Evolutionary conservation across 441 rosid species (phyloP), one percentile per base, ranked within the genome.

Genomic region (Theobroma grandiflorum): DNA sequence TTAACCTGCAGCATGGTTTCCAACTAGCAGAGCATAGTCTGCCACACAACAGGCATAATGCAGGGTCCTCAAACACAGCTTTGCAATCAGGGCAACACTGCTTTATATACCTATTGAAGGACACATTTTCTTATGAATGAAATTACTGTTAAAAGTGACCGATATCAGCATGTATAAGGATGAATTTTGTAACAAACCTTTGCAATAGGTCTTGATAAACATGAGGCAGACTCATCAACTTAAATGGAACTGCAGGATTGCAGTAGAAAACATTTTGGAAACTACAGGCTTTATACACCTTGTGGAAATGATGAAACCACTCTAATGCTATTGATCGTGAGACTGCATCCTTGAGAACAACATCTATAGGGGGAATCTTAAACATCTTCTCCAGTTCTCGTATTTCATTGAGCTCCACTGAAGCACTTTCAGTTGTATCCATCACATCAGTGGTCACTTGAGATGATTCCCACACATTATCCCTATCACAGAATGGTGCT

Each of bases 1-100:
- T 50, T 38, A 72, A 97, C 99, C 98, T 96, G 99, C 97, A 96
- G 87, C 99, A 96, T n/a, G 86, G 52, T 76, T 88, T 96, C 97
- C 94, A 90, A 69, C 73, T 84, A 63, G 95, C 91, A 67, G 93
- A 91, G 92, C 99, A 96, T 82, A 96, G 81, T 88, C 91, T 94
- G 82, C 99, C 99, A 87, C 99, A 96, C 49, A 97, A 85, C 33
- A 97, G 88, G 85, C 99, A 97, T 65, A 97, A 84, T 16, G 98
- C 95, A 45, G 99, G 98, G 66, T 93, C 98, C 14, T 84, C 91
- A 37, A 92, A 72, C 20, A 80, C 79, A 78, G 78, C 78, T 64
- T 85, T 85, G 91, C 99, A 97, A 79, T 86, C 85, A 59, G 84
- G 85, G 82, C 99, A 97, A 71, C 79, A 83, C 70, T 89, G 94